Conservation (phyloP, 2,329 filamentous ascomycete species). For the Venturia effusa region DNA sequence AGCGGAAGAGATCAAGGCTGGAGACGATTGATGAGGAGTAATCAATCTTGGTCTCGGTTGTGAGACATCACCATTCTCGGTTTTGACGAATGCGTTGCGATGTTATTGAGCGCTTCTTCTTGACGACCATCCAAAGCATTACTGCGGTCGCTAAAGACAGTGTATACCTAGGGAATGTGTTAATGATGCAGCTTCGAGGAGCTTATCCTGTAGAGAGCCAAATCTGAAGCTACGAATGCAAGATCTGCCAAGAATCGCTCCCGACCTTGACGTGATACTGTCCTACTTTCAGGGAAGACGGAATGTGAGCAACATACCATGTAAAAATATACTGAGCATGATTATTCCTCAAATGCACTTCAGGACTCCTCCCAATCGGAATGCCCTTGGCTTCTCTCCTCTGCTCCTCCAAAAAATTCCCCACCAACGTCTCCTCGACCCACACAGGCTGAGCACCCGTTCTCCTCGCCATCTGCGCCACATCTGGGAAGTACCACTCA, state of each 20-base stretch:
- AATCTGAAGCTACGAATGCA: background rate
- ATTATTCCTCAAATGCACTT: constrained; percentile 92
- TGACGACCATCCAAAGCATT: constrained; percentile 94
- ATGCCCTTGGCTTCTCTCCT: constrained; percentile 71
- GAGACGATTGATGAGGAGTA: constrained; percentile 34
- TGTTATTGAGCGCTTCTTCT: constrained; percentile 68
- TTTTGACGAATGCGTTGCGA: constrained; percentile 65
- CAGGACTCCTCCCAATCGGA: constrained; percentile 76
- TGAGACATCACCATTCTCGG: constrained; percentile 53
- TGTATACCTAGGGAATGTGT: constrained; percentile 59
- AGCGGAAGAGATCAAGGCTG: constrained; percentile 29
- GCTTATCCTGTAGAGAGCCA: background rate
- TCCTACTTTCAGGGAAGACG: background rate
- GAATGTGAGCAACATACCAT: constrained; percentile 54
- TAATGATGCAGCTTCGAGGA: background rate
- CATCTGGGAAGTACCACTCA: constrained; percentile 92
- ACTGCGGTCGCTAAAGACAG: constrained; percentile 74
- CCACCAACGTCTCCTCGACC: constrained; percentile 92
- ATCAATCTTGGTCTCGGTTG: constrained; percentile 16
- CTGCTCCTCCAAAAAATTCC: constrained; percentile 65
- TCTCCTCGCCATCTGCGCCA: constrained; percentile 76
- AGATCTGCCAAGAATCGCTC: background rate
- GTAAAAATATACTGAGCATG: constrained; percentile 98
- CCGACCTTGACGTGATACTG: background rate
- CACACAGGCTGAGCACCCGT: constrained; percentile 80